Evolutionary conservation across 2,329 filamentous ascomycete genomes (phyloP).

Genomic region (Davidsoniella neocaledoniae): DNA sequence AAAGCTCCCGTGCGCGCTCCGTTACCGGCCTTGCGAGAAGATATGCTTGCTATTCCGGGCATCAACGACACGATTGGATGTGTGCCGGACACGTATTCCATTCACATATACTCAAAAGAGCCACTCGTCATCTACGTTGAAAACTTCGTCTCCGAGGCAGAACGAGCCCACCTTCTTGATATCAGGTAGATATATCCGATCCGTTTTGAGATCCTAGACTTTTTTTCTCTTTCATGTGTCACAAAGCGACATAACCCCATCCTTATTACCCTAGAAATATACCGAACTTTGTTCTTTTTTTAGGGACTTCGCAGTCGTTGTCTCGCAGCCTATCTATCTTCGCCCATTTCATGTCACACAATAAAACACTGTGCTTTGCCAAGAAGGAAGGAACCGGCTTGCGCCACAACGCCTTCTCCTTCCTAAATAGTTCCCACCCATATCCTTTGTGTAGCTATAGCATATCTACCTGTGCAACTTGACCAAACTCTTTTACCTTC

Average conservation of each 20-base stretch:
- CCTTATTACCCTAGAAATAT: background rate
- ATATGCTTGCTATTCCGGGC: conserved; percentile 31
- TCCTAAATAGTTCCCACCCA: too few relatives aligned
- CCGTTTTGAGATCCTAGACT: background rate
- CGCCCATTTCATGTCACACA: background rate
- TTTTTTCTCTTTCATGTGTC: too few relatives aligned
- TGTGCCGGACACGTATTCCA: conserved; percentile 25
- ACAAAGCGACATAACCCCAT: background rate
- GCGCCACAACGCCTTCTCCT: too few relatives aligned
- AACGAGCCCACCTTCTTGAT: conserved; percentile 25
- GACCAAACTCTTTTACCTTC: background rate
- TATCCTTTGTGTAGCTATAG: too few relatives aligned
- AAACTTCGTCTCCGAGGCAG: conserved; percentile 27
- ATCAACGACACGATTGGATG: conserved; percentile 24
- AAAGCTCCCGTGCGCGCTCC: conserved; percentile 22
- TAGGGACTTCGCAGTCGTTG: background rate
- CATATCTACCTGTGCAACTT: background rate
- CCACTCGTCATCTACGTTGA: conserved; percentile 33
- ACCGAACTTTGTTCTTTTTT: background rate
- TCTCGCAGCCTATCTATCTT: background rate
- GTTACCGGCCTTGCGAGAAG: conserved; percentile 32
- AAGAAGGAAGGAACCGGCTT: too few relatives aligned
- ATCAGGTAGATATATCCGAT: conserved; percentile 22
- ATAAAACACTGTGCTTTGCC: too few relatives aligned
- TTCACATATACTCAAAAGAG: conserved; percentile 22